Evolutionary conservation across 129 eudicot genomes (phyloP), one percentile per base, ranked within the genome.

Genomic region (Artemisia tridentata): DNA sequence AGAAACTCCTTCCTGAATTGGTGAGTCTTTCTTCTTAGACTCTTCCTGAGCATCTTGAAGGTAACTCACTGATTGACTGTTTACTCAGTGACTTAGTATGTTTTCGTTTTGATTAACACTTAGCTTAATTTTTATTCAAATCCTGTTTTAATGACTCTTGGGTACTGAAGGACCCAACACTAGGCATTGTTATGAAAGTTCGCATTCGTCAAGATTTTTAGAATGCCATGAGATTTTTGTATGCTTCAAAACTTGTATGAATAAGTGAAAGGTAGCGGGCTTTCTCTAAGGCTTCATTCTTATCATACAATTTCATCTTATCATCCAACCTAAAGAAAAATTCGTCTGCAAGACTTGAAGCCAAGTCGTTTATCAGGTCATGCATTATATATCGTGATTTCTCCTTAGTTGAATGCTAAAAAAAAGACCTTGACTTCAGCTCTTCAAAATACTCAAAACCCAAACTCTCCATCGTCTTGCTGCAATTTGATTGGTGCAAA

Each of bases 181-280:
- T 14, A 8, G 78, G 68, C 59, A 83, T 23, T 2, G 84, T 61
- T 51, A 83, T 27, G 72, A 83, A 78, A 3, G 91, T 83, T 8
- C 91, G 62, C 69, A 83, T 34, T 3, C 73, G 68, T 31, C 38
- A 19, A 10, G 78, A 85, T 74, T 56, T 67, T 20, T 54, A 12
- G 34, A 80, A 78, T 7, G 60, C 77, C 63, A 57, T 38, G 38
- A 83, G 72, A 29, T 70, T 80, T 11, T 8, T 43, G 57, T 58
- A 73, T 20, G 52, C 71, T 54, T 59, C 80, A 47, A 49, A 79
- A 19, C 59, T 63, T 31, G 55, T 75, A 7, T 73, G 77, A n/a
- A 71, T 45, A 34, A 80, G 79, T 16, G 95, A 84, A 27, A 70
- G 61, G 52, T 86, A 81, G 21, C 70, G 87, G 2, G 73, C 58